These are phyloP conservation scores for Kickxella alabastrina DNA, from an alignment of 192 early-diverging fungal species.

Conservation along the genomic window DNA sequence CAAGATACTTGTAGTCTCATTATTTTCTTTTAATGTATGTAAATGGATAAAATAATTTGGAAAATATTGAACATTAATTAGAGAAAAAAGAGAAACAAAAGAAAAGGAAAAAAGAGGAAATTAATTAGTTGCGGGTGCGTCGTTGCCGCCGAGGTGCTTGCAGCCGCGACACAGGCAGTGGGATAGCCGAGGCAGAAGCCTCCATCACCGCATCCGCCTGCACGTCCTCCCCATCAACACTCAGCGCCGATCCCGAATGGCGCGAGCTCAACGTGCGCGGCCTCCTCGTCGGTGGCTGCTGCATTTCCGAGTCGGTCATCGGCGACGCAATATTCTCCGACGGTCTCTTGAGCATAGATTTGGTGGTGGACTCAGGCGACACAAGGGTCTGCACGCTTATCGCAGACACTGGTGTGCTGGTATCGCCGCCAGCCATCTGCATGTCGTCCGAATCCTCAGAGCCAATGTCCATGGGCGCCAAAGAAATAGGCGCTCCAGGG, in stretches of 20 bases:
- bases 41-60: background rate
- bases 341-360: constrained; percentile 19
- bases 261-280: constrained; percentile 10
- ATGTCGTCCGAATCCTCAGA: background rate
- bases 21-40: too few species aligned
- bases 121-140: constrained; percentile 12
- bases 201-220: background rate
- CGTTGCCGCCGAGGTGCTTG: constrained; percentile 22
- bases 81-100: background rate
- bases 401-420: constrained; percentile 5
- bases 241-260: constrained; percentile 1
- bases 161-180: constrained; percentile 10
- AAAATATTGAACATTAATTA: background rate
- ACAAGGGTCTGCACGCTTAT: constrained; percentile 3
- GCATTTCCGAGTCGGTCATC: background rate
- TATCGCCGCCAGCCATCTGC: background rate
- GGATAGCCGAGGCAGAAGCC: constrained; percentile 1
- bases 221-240: background rate
- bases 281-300: constrained; percentile 15
- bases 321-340: constrained; percentile 19
- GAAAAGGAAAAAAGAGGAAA: background rate
- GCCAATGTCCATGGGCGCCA: background rate
- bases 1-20: too few species aligned
- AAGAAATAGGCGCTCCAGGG: background rate
- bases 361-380: background rate